phyloP scores from a whole-genome alignment of 352 stramenopile species.

The Peronospora farinosa region DNA sequence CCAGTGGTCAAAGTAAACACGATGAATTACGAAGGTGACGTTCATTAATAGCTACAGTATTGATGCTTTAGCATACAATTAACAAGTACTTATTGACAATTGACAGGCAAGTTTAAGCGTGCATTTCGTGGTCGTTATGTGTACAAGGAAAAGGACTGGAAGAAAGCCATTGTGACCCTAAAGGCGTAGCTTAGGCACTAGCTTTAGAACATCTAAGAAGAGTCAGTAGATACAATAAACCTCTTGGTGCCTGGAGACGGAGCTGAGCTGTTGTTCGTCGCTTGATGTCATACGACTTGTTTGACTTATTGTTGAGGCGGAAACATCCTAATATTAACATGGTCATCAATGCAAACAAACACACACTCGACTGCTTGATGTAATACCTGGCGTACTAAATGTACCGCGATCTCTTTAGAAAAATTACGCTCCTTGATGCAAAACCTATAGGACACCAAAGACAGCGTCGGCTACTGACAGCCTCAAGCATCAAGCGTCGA shows the following conservation, averaged over 20 bases:
- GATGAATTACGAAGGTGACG: conserved; percentile 90
- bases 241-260: conserved; percentile 11
- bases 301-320: no score
- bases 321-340: neutral
- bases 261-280: neutral
- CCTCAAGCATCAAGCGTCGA: conserved; percentile 5
- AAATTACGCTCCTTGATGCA: conserved; percentile 41
- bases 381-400: conserved; percentile 61
- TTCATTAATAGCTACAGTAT: no score
- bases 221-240: conserved; percentile 7
- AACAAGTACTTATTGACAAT: conserved; percentile 2
- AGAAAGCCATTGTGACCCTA: conserved; percentile 89
- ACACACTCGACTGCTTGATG: conserved; percentile 17
- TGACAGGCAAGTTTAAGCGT: conserved; percentile 85
- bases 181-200: conserved; percentile 50
- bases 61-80: no score
- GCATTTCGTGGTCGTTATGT: conserved; percentile 77
- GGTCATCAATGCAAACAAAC: conserved; percentile 16
- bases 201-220: conserved; percentile 1
- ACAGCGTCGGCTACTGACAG: conserved; percentile 4
- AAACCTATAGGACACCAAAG: conserved; percentile 36
- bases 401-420: conserved; percentile 50
- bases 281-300: no score
- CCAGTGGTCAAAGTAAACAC: conserved; percentile 92
- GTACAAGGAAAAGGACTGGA: conserved; percentile 91